Conservation (phyloP, 495 filamentous ascomycete species). For the Hyaloscypha hepaticicola region DNA sequence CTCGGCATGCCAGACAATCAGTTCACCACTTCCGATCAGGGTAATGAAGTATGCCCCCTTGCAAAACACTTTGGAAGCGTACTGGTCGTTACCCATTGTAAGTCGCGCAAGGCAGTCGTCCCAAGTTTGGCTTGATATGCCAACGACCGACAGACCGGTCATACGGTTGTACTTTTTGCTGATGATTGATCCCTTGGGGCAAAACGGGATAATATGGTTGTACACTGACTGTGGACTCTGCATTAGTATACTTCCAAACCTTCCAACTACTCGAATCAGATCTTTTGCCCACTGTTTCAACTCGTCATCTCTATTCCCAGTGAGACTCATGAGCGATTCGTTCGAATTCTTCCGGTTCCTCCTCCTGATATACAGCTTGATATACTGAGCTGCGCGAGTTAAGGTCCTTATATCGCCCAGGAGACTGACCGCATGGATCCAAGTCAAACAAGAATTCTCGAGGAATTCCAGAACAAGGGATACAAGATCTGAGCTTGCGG, state of each 20-base stretch:
- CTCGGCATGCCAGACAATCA: constrained; percentile 27
- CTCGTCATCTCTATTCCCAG: constrained; percentile 21
- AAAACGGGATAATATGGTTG: constrained; percentile 38
- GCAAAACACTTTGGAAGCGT: constrained; percentile 22
- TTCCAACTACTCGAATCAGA: constrained; percentile 40
- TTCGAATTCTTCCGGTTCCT: constrained; percentile 1
- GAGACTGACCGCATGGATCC: constrained; percentile 8
- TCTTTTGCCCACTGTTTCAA: constrained; percentile 44
- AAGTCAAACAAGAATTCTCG: constrained; percentile 7
- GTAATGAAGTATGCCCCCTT: constrained; percentile 24
- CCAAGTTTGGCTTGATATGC: constrained; percentile 27
- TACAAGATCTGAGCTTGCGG: background rate
- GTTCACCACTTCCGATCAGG: constrained; percentile 21
- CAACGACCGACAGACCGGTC: constrained; percentile 20
- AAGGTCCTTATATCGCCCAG: background rate
- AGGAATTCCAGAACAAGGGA: background rate
- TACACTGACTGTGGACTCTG: constrained; percentile 38
- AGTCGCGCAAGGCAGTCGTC: constrained; percentile 31
- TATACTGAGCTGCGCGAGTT: background rate
- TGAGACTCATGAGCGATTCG: constrained; percentile 26
- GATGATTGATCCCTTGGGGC: constrained; percentile 33
- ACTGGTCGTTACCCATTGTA: constrained; percentile 10
- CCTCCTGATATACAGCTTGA: background rate
- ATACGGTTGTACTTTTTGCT: constrained; percentile 21
- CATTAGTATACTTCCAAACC: constrained; percentile 35